Percentiles rank a stretch among this genome's conserved stretches.
Evolutionary conservation across 371 early-diverging fungal species (phyloP).

Genomic region (Actinomortierella wolfii): DNA sequence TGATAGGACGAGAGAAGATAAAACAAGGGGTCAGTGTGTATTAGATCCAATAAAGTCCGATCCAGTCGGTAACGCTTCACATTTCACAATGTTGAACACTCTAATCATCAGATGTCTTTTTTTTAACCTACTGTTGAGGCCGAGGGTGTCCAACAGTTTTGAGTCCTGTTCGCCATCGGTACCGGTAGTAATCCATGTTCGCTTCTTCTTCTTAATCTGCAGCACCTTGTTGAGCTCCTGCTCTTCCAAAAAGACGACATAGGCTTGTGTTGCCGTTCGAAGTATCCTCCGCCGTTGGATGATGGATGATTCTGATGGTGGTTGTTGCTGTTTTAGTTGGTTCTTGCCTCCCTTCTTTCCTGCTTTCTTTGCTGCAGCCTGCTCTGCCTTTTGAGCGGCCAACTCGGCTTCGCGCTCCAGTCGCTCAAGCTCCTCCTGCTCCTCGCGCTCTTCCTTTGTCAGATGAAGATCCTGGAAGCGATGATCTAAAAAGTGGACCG

Average conservation of each 20-base stretch:
- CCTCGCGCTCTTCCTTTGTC: conserved; percentile 41
- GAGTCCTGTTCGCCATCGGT: conserved; percentile 25
- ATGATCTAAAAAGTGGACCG: conserved; percentile 57
- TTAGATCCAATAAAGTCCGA: conserved; percentile 22
- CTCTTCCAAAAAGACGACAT: conserved; percentile 75
- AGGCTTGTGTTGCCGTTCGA: conserved; percentile 64
- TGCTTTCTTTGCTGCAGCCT: conserved; percentile 20
- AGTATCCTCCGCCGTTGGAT: no score
- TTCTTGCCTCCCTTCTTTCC: conserved; percentile 43
- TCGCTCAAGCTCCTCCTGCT: conserved; percentile 48
- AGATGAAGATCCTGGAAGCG: conserved; percentile 26
- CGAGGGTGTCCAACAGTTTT: not conserved
- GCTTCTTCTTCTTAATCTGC: conserved; percentile 61
- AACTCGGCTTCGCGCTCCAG: conserved; percentile 32
- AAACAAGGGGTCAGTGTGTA: not conserved
- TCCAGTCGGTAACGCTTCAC: conserved; percentile 18
- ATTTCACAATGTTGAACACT: not conserved
- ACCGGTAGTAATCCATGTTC: conserved; percentile 66
- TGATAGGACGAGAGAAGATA: not conserved
- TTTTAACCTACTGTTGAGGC: conserved; percentile 39
- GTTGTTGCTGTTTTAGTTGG: conserved; percentile 10
- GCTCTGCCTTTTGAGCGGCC: conserved; percentile 18
- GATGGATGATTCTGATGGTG: conserved; percentile 17
- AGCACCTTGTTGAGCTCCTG: conserved; percentile 67
- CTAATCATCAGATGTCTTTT: not conserved